A percentile compares a stretch with the other conserved stretches of the same genome.
These are phyloP conservation scores for Zygosaccharomyces pseudorouxii DNA, from an alignment of 805 yeast species.

Conservation along the genomic window DNA sequence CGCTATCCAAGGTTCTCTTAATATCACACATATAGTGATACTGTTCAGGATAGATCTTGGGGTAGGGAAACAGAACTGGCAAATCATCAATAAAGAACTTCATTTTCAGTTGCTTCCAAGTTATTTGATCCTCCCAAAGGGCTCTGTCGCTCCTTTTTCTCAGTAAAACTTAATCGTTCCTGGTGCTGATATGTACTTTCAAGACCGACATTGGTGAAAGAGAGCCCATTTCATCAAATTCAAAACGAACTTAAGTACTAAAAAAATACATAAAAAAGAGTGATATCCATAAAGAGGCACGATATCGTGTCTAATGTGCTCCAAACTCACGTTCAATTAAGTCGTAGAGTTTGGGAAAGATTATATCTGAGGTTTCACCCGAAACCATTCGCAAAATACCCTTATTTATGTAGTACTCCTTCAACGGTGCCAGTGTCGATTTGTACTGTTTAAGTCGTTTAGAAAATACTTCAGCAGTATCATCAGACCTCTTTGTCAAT, in stretches of 20 bases:
- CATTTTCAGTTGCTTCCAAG: conserved; percentile 16
- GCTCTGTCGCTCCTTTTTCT: background rate
- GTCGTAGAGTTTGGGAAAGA: conserved; percentile 62
- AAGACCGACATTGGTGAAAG: background rate
- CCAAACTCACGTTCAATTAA: conserved; percentile 37
- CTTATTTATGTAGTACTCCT: conserved; percentile 49
- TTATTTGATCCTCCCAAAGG: background rate
- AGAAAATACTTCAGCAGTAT: conserved; percentile 67
- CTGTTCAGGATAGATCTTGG: conserved; percentile 95
- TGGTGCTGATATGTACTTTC: background rate
- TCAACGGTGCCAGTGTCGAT: conserved; percentile 56
- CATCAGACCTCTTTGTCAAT: conserved; percentile 74
- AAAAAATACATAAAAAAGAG: background rate
- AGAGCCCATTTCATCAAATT: background rate
- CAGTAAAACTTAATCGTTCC: background rate
- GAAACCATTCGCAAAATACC: conserved; percentile 52
- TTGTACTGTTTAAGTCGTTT: conserved; percentile 62
- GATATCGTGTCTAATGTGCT: background rate
- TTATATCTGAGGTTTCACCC: conserved; percentile 81
- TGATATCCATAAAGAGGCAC: background rate
- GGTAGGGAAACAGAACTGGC: conserved; percentile 94
- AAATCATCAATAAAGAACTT: conserved; percentile 92
- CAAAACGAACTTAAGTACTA: background rate
- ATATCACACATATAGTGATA: conserved; percentile 97
- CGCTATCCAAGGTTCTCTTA: conserved; percentile 88